phyloP scores from a whole-genome alignment of 2,329 filamentous ascomycete genomes.

The Hypoxylon sp. region DNA sequence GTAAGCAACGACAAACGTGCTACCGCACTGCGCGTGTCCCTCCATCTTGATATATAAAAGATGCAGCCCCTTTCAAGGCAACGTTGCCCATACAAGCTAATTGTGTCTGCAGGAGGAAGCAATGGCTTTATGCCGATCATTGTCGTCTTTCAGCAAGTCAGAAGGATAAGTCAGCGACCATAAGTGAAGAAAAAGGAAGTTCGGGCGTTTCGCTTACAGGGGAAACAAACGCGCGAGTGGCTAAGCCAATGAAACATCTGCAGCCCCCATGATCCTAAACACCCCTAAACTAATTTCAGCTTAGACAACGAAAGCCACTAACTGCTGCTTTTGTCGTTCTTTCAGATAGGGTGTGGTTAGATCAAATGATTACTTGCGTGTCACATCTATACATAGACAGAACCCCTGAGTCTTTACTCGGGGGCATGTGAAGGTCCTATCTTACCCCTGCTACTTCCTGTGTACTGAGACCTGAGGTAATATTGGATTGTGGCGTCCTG shows the following conservation, averaged over 20 bases:
- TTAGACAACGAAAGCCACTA: conserved; percentile 7
- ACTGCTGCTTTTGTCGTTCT: conserved; percentile 6
- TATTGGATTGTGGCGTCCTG: background rate
- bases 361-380: conserved; percentile 19
- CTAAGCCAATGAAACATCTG: conserved; percentile 27
- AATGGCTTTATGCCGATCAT: conserved; percentile 15
- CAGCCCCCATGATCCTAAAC: conserved; percentile 11
- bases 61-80: conserved; percentile 20
- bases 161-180: conserved; percentile 3
- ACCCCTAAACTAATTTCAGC: conserved; percentile 24
- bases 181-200: conserved; percentile 28
- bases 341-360: conserved; percentile 10
- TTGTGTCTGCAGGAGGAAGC: conserved; percentile 11
- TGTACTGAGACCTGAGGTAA: background rate
- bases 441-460: conserved; percentile 2
- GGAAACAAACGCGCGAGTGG: conserved; percentile 10
- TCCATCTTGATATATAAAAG: conserved; percentile 20
- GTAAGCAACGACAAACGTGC: background rate
- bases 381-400: conserved; percentile 6
- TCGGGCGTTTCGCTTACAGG: conserved; percentile 15
- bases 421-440: conserved; percentile 4
- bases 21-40: too few relatives aligned
- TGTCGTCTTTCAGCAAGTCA: conserved; percentile 21
- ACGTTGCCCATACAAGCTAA: conserved; percentile 17
- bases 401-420: conserved; percentile 7